A percentile compares a stretch with the other conserved stretches of the same genome.
phyloP scores from a whole-genome alignment of 202 grass and related monocot species.

The Schoenoplectus tabernaemontani region DNA sequence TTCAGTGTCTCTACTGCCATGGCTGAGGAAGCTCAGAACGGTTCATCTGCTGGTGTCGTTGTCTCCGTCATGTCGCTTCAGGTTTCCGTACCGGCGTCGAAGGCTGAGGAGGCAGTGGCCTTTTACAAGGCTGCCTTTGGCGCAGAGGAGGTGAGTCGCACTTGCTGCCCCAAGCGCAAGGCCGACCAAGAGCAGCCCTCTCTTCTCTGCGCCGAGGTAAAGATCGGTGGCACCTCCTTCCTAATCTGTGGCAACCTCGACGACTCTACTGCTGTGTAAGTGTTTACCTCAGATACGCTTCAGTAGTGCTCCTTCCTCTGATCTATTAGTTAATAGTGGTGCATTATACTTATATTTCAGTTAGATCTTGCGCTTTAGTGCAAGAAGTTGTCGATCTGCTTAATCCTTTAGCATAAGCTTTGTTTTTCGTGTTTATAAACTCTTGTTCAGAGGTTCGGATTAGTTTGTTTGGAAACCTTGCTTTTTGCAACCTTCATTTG shows the following conservation, averaged over 20 bases:
- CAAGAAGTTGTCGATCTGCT: not conserved
- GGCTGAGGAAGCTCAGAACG: conserved; percentile 34
- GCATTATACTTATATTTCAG: not conserved
- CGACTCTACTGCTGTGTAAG: conserved; percentile 27
- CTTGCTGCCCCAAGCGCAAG: conserved; percentile 51
- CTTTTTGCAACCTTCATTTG: not conserved
- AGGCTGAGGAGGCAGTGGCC: conserved; percentile 40
- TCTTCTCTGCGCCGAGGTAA: conserved; percentile 50
- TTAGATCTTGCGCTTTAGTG: not conserved
- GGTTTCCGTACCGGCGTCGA: conserved; percentile 33
- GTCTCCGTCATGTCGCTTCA: conserved; percentile 24
- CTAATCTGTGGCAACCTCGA: conserved; percentile 39
- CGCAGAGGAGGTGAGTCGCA: conserved; percentile 36
- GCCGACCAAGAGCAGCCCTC: conserved; percentile 36
- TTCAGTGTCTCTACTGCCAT: conserved; percentile 18
- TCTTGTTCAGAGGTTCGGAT: not conserved
- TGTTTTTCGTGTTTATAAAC: not conserved
- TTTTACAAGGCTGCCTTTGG: conserved; percentile 68
- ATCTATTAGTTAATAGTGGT: not conserved
- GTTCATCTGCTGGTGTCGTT: not conserved
- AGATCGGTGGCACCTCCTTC: conserved; percentile 31
- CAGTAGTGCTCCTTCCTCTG: not conserved
- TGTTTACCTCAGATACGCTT: not conserved
- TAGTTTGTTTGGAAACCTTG: not conserved
- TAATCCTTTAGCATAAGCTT: not conserved